phyloP scores from a whole-genome alignment of 2,329 filamentous ascomycete genomes.

The Colletotrichum kahawae region DNA sequence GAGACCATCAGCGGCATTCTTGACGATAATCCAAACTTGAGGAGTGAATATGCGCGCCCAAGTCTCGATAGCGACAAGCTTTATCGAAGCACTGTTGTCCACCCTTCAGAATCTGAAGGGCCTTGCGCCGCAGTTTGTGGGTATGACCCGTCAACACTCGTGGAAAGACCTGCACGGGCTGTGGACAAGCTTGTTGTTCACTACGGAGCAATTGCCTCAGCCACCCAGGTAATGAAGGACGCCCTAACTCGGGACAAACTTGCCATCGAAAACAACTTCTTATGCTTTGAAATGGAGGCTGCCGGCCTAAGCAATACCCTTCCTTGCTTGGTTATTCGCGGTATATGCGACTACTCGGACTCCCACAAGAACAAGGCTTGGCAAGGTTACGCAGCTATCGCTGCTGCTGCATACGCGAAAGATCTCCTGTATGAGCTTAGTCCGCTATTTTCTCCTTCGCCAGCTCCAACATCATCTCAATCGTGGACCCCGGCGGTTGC shows the following conservation, averaged over 20 bases:
- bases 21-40: constrained; percentile 7
- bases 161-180: not conserved
- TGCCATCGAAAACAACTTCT: constrained; percentile 23
- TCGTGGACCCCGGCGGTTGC: no score
- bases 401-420: constrained; percentile 33
- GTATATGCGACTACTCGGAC: constrained; percentile 41
- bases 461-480: not conserved
- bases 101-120: not conserved
- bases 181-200: not conserved
- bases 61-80: constrained; percentile 2
- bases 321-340: constrained; percentile 36
- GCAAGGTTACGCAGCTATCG: constrained; percentile 34
- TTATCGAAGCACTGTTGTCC: not conserved
- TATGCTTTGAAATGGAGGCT: constrained; percentile 40
- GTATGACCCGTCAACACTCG: not conserved
- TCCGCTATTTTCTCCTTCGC: not conserved
- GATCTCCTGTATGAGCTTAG: constrained; percentile 19
- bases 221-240: constrained; percentile 25
- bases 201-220: constrained; percentile 19
- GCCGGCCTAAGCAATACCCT: constrained; percentile 33
- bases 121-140: not conserved
- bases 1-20: not conserved
- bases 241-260: constrained; percentile 7
- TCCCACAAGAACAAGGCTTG: constrained; percentile 35
- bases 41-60: constrained; percentile 15